Percentiles rank a stretch among this genome's conserved stretches.
phyloP scores from a whole-genome alignment of 805 yeast species.

The Alloascoidea africana region DNA sequence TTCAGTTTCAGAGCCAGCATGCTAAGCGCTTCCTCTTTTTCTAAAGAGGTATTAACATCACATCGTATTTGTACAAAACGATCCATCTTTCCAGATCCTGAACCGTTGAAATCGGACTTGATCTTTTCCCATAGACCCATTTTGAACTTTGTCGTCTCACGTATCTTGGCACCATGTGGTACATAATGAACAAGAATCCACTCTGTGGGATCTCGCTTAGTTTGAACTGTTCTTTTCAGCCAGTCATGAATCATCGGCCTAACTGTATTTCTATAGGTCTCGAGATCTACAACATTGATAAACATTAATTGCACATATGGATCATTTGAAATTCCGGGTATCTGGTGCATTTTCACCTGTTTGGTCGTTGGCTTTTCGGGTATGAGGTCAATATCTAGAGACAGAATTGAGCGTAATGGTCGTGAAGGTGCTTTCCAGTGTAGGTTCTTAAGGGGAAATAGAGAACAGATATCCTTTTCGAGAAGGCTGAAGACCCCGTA shows the following conservation, averaged over 20 bases:
- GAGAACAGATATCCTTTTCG: neutral
- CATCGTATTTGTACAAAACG: too few relatives aligned
- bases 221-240: constrained; percentile 32
- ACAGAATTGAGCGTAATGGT: constrained; percentile 48
- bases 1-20: constrained; percentile 28
- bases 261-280: constrained; percentile 62
- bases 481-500: neutral
- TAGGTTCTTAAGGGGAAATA: constrained; percentile 37
- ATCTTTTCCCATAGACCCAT: constrained; percentile 39
- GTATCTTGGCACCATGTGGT: constrained; percentile 20
- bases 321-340: constrained; percentile 23
- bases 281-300: constrained; percentile 49
- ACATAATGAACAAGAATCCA: constrained; percentile 47
- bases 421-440: constrained; percentile 50
- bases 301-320: constrained; percentile 58
- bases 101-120: constrained; percentile 34
- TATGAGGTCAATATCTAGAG: constrained; percentile 33
- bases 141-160: constrained; percentile 20
- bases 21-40: constrained; percentile 20
- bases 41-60: constrained; percentile 4
- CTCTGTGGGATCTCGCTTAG: constrained; percentile 30
- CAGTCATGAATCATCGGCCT: constrained; percentile 77
- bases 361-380: constrained; percentile 37
- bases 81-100: constrained; percentile 4
- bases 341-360: constrained; percentile 18